These are phyloP conservation scores for Cucumis melo DNA, from an alignment of 306 rosid genomes.

Conservation along the genomic window DNA sequence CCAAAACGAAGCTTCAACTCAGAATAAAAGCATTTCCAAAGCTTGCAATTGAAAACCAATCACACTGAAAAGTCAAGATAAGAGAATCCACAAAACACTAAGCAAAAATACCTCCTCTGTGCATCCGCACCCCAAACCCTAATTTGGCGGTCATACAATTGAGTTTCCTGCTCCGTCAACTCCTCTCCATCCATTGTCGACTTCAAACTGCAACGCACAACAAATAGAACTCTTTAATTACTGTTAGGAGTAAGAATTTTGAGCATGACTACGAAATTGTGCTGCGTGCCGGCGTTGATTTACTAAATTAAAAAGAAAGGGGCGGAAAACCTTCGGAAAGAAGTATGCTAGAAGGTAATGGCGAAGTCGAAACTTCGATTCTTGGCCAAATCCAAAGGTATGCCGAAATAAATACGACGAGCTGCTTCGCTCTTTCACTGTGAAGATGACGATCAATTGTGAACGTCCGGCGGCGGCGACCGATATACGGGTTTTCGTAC, in stretches of 20 bases:
- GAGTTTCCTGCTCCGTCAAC: constrained; percentile 94
- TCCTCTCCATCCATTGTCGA: constrained; percentile 76
- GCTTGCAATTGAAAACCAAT: not conserved
- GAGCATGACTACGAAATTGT: not conserved
- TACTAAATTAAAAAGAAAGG: not conserved
- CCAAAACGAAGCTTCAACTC: not conserved
- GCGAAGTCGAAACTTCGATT: not conserved
- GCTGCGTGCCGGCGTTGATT: not conserved
- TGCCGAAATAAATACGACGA: not conserved
- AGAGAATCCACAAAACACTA: not conserved
- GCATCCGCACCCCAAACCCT: constrained; percentile 99
- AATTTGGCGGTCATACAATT: constrained; percentile 91
- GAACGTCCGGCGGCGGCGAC: not conserved
- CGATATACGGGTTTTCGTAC: not conserved
- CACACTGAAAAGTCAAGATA: not conserved
- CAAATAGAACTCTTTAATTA: not conserved
- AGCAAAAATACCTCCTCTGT: constrained; percentile 63
- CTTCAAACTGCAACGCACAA: constrained; percentile 20
- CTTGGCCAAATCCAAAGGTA: not conserved
- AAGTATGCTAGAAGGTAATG: not conserved
- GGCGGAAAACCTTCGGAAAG: not conserved
- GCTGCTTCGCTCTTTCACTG: not conserved
- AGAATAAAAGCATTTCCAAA: not conserved
- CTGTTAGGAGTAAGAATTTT: not conserved
- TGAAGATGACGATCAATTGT: not conserved